phyloP scores from a whole-genome alignment of 2,329 filamentous ascomycete species.

The Penicillium fuscoglaucum region DNA sequence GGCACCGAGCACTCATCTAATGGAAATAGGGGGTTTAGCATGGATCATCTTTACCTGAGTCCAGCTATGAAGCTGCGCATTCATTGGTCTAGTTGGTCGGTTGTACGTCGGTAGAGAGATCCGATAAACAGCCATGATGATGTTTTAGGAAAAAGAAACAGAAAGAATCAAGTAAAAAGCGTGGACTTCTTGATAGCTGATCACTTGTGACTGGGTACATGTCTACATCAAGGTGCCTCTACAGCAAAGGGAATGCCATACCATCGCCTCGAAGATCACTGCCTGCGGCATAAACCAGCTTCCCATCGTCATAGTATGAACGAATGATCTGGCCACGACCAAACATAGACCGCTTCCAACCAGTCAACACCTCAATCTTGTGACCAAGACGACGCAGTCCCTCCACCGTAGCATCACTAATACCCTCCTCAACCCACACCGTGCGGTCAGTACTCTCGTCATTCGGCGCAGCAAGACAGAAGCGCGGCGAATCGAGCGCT shows the following conservation, averaged over 20 bases:
- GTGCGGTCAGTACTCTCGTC: constrained; percentile 45
- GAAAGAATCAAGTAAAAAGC: not conserved
- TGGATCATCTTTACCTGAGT: not conserved
- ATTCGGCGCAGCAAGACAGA: constrained; percentile 77
- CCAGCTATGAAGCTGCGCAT: not conserved
- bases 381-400: constrained; percentile 24
- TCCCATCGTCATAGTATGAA: constrained; percentile 70
- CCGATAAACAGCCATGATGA: not conserved
- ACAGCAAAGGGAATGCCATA: constrained; percentile 55
- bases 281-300: constrained; percentile 78
- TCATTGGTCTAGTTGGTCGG: not conserved
- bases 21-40: too few species aligned
- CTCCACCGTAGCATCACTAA: constrained; percentile 21
- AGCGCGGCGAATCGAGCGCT: constrained; percentile 84
- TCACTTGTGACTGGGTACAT: not conserved
- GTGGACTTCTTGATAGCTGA: not conserved
- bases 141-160: not conserved
- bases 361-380: constrained; percentile 22
- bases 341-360: constrained; percentile 24
- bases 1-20: too few species aligned
- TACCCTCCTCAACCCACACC: constrained; percentile 25
- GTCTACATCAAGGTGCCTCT: not conserved
- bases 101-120: not conserved
- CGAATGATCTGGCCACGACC: constrained; percentile 28
- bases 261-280: constrained; percentile 90